Evolutionary conservation across 2,329 filamentous ascomycete genomes (phyloP), one percentile per base, ranked within the genome.

Genomic region (Mycocentrospora acerina): DNA sequence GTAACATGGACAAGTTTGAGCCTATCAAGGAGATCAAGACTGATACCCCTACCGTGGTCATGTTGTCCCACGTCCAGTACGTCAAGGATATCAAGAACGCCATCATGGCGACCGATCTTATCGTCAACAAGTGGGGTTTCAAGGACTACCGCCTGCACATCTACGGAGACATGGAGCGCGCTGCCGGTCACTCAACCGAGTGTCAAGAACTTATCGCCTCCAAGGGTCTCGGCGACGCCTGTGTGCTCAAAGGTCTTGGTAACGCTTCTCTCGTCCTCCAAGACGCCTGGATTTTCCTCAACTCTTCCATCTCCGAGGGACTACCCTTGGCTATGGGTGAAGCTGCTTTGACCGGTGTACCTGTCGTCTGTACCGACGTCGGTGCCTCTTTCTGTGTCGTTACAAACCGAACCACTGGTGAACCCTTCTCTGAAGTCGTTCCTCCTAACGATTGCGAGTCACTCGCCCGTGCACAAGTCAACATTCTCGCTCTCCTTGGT

Each of bases 101-200:
- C 3, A 73, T 84, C 16, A 67, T 83, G 5, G 79, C 81, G 6
- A 80, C 81, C 2, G 80, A 84, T 50, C 76, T 84, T 45, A 83
- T 84, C 45, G 75, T 83, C 48, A 83, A 84, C 55, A 73, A 80
- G 50, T 83, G 77, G 73, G 80, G 80, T n/a, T 83, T 84, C 62
- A 75, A 72, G 28, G 80, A 83, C 42, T 84, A 83, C 60, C 72
- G 75, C 35, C 72, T 84, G 2, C 74, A 81, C 42, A 77, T 84
- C 13, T 84, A 83, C 52, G 81, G 81, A 9, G 79, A 78, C n/a
- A 76, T 81, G 37, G 79, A 83, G 57, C 78, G 80, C 44, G 73
- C 79, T 24, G 79, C 80, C 1, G 73, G 75, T 2, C 81, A 82
- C 51, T 78, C 77, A 2, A 77, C 77, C 1, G 76, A 74, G 56